phyloP scores from a whole-genome alignment of 805 yeast genomes.

The Blastobotrys muscicola region DNA sequence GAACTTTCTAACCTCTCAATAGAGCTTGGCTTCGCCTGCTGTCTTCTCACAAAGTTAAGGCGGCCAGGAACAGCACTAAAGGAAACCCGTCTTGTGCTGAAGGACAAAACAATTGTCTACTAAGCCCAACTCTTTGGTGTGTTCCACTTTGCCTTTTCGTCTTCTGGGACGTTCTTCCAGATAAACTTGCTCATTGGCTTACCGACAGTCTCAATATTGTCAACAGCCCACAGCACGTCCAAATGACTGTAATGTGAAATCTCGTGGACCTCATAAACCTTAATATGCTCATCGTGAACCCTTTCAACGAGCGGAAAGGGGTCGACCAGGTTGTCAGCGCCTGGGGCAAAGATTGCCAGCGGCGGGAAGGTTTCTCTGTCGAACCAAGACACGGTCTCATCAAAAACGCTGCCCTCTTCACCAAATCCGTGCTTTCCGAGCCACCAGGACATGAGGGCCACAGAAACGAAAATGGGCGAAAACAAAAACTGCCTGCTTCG shows the following conservation, averaged over 20 bases:
- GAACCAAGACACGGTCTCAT: slow-evolving; percentile 37
- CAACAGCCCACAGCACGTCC: slow-evolving; percentile 90
- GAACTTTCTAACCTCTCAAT: no score
- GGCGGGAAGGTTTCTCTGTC: slow-evolving; percentile 40
- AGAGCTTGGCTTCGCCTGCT: no score
- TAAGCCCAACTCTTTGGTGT: neutral
- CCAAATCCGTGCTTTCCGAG: slow-evolving; percentile 45
- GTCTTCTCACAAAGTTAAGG: no score
- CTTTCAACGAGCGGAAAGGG: slow-evolving; percentile 60
- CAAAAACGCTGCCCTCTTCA: slow-evolving; percentile 43
- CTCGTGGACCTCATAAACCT: slow-evolving; percentile 43
- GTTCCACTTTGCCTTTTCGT: slow-evolving; percentile 8
- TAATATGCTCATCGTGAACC: slow-evolving; percentile 28
- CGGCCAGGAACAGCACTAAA: no score
- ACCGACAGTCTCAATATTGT: slow-evolving; percentile 59
- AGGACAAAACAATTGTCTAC: no score
- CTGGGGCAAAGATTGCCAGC: slow-evolving; percentile 61
- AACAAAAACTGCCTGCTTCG: slow-evolving; percentile 72
- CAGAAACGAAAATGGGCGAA: slow-evolving; percentile 75
- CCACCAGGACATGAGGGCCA: slow-evolving; percentile 92
- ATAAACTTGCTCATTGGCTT: slow-evolving; percentile 27
- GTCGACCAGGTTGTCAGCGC: slow-evolving; percentile 66
- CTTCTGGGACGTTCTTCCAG: slow-evolving; percentile 11
- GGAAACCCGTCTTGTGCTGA: no score
- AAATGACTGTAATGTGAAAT: slow-evolving; percentile 69